Conservation (phyloP, 108 stramenopile species). For the Nitzschia sp. region DNA sequence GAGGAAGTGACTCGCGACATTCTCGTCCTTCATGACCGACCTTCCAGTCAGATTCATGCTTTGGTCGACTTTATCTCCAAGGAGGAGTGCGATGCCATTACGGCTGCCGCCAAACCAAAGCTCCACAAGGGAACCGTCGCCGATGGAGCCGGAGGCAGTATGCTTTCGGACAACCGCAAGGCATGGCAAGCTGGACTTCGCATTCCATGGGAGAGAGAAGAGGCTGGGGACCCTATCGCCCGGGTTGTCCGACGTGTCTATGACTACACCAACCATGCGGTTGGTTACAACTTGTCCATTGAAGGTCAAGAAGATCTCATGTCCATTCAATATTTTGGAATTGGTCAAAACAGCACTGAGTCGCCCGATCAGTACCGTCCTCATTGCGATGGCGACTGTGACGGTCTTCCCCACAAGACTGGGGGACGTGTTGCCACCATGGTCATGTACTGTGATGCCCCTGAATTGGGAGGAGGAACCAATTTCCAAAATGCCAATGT, state of each 20-base stretch:
- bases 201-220: slow-evolving; percentile 74
- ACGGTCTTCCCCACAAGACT: slow-evolving; percentile 58
- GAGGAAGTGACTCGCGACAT: slow-evolving; percentile 30
- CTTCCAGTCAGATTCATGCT: slow-evolving; percentile 70
- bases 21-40: slow-evolving; percentile 50
- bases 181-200: slow-evolving; percentile 80
- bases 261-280: slow-evolving; percentile 70
- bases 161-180: slow-evolving; percentile 66
- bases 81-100: slow-evolving; percentile 81
- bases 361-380: slow-evolving; percentile 78
- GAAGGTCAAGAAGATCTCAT: slow-evolving; percentile 86
- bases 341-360: slow-evolving; percentile 57
- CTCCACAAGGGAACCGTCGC: slow-evolving; percentile 82
- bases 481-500: slow-evolving; percentile 82
- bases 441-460: slow-evolving; percentile 89
- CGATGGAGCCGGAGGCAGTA: slow-evolving; percentile 71
- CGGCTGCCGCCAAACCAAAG: slow-evolving; percentile 49
- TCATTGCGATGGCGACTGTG: slow-evolving; percentile 92
- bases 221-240: slow-evolving; percentile 66
- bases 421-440: slow-evolving; percentile 88
- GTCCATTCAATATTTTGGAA: slow-evolving; percentile 79
- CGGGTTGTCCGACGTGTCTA: slow-evolving; percentile 58
- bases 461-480: slow-evolving; percentile 72
- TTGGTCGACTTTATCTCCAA: slow-evolving; percentile 73
- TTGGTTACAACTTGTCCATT: slow-evolving; percentile 56